Evolutionary conservation across 345 rosid species (phyloP), one percentile per base, ranked within the genome.

Genomic region (Brassica carinata): DNA sequence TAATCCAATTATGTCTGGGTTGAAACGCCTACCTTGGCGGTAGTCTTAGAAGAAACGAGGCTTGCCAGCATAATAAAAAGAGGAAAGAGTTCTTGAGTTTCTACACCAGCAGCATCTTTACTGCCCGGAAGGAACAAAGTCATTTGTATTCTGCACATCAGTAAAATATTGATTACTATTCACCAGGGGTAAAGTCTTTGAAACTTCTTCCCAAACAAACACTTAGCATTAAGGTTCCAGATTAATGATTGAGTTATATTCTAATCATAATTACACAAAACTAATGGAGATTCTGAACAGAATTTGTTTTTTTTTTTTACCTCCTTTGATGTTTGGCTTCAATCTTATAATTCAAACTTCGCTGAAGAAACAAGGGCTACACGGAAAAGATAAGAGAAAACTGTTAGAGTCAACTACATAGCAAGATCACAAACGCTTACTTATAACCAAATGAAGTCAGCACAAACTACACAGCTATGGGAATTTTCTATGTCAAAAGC

Each of bases 361-460:
- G 88, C 84, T 92, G 98, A 64, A 89, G 92, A 86, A 91, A 94
- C 43, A 79, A 83, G 38, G 98, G 98, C 98, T 96, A 79, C 83
- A 87, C 4, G 29, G 29, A 40, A 67, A 2, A 83, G 30, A 55
- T 2, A 43, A 26, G 30, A 51, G 7, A n/a, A 62, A 64, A 73
- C 36, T 14, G 43, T 79, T 31, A 73, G 61, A 29, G 26, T 74
- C 15, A 27, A 70, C 71, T 26, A 26, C 26, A 53, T 5, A 53
- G 2, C 58, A 53, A n/a, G 58, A 53, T 53, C 8, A 53, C 58
- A 53, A 15, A 11, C 17, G 58, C 8, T 53, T 53, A 7, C 19
- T 53, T 53, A 53, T 53, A 5, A 53, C 58, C 7, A 53, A 53
- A 53, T 53, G 8, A 53, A 53, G 58, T 53, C n/a, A 48, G 13